A percentile compares a stretch with the other conserved stretches of the same genome.
phyloP scores from a whole-genome alignment of 352 stramenopile genomes.

The Paralagenidium karlingii region DNA sequence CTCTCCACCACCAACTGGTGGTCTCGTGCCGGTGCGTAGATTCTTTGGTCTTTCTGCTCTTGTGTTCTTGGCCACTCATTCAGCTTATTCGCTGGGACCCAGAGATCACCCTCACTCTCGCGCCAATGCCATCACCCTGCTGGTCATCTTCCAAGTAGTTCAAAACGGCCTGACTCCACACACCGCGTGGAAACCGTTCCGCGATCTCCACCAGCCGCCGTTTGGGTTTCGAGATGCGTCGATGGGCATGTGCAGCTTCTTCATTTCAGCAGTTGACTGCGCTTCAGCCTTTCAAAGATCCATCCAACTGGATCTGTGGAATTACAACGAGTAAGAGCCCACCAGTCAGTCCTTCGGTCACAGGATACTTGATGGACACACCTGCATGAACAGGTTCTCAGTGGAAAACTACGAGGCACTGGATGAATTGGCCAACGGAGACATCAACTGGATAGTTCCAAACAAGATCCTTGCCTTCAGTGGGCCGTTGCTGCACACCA shows the following conservation, averaged over 20 bases:
- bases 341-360: no score
- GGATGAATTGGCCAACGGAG: constrained; percentile 88
- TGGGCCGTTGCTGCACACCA: constrained; percentile 77
- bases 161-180: constrained; percentile 29
- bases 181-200: constrained; percentile 47
- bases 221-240: constrained; percentile 45
- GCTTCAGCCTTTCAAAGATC: constrained; percentile 75
- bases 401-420: constrained; percentile 90
- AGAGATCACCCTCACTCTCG: constrained; percentile 74
- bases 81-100: no score
- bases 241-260: constrained; percentile 74
- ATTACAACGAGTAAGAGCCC: no score
- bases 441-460: constrained; percentile 93
- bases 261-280: constrained; percentile 89
- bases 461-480: constrained; percentile 91
- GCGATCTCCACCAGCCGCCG: constrained; percentile 13
- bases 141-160: constrained; percentile 82
- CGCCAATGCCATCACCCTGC: constrained; percentile 85
- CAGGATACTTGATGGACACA: no score
- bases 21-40: no score
- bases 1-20: constrained; percentile 3
- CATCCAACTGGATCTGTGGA: no score
- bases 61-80: no score
- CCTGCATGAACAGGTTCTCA: no score
- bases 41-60: no score